Evolutionary conservation across 768 basidiomycete species (phyloP), one percentile per base, ranked within the genome.

Genomic region (Cyclocybe cylindracea): DNA sequence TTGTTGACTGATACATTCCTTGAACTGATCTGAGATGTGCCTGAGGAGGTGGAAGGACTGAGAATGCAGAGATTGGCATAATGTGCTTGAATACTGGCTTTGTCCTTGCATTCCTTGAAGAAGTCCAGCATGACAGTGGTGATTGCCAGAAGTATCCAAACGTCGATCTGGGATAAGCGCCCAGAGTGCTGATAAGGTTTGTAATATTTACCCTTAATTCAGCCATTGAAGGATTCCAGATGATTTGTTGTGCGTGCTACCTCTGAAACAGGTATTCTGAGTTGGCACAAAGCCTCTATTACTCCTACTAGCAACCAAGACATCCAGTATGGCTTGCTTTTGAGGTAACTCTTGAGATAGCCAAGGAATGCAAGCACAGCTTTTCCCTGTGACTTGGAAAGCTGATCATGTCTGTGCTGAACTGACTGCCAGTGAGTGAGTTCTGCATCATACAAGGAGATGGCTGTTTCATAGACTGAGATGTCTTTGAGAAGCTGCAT

Each of bases 151-250:
- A 59, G 51, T 39, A 61, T 52, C 60, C 56, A 66, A 10, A 50
- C 31, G 39, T 64, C 61, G 33, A 64, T 53, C 5, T 55, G 39
- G 37, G 59, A 58, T 3, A 63, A 54, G 16, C 58, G 51, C 24
- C 63, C 56, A 38, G 49, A 61, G 44, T 60, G 64, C 14, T 51
- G 54, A 41, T 63, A 65, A n/a, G 59, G 55, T 11, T 40, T 35
- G 45, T 50, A 67, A 50, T 67, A 66, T 36, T 56, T 61, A 3
- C 48, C 48, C 50, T 72, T 72, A 38, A 70, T 49, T 14, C 56
- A 59, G 1, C 67, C 65, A 45, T 73, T 72, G 51, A 69, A 70
- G 0, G 64, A 67, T 55, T 73, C 72, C 2, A 73, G 63, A 39
- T 62, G 65, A 52, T 73, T 73, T 13, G 62, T 72, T 1, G 71